These are phyloP conservation scores for Alternaria ethzedia DNA, from an alignment of 2,329 filamentous ascomycete genomes.

Conservation along the genomic window DNA sequence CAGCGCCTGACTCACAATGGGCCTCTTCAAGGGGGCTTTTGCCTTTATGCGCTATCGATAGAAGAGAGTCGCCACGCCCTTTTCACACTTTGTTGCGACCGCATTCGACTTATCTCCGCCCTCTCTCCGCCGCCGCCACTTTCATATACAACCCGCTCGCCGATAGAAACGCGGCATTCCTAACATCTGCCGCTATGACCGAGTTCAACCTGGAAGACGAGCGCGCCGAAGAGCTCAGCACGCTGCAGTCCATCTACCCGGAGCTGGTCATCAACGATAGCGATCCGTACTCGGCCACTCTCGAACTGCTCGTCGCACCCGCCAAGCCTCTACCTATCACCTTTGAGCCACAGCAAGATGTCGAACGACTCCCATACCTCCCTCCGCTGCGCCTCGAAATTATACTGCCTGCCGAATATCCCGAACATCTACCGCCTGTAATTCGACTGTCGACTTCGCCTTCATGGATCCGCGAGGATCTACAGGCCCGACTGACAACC, in stretches of 20 bases:
- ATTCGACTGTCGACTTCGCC: conserved; percentile 58
- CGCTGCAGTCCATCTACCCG: conserved; percentile 67
- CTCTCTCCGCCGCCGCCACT: conserved; percentile 14
- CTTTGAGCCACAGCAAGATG: conserved; percentile 42
- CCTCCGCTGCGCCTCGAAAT: conserved; percentile 63
- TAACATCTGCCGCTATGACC: conserved; percentile 31
- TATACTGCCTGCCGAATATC: conserved; percentile 62
- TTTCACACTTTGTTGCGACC: conserved; percentile 3
- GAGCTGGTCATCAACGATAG: conserved; percentile 60
- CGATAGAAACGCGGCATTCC: background rate
- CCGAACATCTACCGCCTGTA: conserved; percentile 57
- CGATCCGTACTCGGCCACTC: conserved; percentile 53
- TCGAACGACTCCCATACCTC: conserved; percentile 60
- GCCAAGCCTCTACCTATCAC: conserved; percentile 54
- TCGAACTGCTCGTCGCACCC: conserved; percentile 64
- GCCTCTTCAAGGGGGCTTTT: conserved; percentile 13
- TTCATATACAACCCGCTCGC: background rate
- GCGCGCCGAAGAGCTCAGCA: conserved; percentile 64
- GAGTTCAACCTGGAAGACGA: conserved; percentile 58
- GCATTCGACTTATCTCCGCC: conserved; percentile 14
- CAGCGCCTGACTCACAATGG: conserved; percentile 24
- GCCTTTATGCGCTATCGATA: conserved; percentile 18
- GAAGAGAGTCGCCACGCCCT: conserved; percentile 22
- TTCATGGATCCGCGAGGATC: conserved; percentile 59
- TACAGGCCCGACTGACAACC: conserved; percentile 53